phyloP scores from a whole-genome alignment of 2,329 filamentous ascomycete species.

The Coniella lustricola region DNA sequence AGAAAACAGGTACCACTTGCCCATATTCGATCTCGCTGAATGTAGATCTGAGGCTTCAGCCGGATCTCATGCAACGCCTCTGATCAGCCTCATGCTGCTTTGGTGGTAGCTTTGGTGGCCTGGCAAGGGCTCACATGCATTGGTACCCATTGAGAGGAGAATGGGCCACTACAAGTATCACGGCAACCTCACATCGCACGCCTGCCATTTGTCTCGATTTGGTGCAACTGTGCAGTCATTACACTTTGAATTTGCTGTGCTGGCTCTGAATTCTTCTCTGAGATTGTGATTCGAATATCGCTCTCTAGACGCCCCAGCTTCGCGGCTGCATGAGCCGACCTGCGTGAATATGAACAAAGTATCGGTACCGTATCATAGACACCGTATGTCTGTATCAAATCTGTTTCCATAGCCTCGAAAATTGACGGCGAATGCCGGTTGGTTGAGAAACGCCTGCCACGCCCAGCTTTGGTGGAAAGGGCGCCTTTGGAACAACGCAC shows the following conservation, averaged over 20 bases:
- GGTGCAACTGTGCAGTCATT: not conserved
- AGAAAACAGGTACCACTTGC: too few relatives aligned
- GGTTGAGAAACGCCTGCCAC: slow-evolving; percentile 39
- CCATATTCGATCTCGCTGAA: too few relatives aligned
- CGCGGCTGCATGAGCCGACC: slow-evolving; percentile 14
- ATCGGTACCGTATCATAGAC: slow-evolving; percentile 24
- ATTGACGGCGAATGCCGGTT: slow-evolving; percentile 32
- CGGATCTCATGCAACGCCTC: too few relatives aligned
- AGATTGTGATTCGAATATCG: not conserved
- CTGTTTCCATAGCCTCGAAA: slow-evolving; percentile 27
- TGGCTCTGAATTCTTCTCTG: slow-evolving; percentile 2
- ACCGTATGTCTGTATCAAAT: too few relatives aligned
- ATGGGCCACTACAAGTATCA: too few relatives aligned
- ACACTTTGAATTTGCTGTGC: not conserved
- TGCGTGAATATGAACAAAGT: slow-evolving; percentile 14
- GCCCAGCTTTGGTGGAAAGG: slow-evolving; percentile 21
- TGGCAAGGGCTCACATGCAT: not conserved
- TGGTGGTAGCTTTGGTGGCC: not conserved
- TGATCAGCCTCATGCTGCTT: too few relatives aligned
- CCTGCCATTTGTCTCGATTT: not conserved
- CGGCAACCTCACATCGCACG: too few relatives aligned
- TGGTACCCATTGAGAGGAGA: not conserved
- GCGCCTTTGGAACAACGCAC: slow-evolving; percentile 42
- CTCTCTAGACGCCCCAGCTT: slow-evolving; percentile 1
- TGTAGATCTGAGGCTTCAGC: too few relatives aligned